Conservation (phyloP, 441 rosid species). For the Syzygium malaccense region DNA sequence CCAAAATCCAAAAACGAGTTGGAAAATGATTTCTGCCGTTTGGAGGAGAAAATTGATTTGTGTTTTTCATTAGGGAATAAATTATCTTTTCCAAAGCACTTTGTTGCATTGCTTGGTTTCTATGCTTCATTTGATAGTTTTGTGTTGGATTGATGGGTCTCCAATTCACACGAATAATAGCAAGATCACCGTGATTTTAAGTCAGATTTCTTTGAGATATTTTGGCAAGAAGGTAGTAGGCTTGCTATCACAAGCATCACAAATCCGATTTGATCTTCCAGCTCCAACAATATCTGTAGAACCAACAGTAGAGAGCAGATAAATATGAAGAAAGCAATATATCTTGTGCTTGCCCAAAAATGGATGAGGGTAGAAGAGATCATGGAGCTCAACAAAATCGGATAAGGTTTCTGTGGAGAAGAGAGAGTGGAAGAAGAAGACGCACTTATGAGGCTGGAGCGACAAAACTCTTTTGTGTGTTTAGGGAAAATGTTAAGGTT, state of each 20-base stretch:
- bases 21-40: neutral
- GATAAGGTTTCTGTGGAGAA: no score
- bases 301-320: neutral
- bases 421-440: neutral
- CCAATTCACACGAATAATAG: neutral
- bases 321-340: neutral
- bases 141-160: neutral
- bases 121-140: neutral
- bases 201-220: no score
- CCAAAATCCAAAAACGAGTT: neutral
- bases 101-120: neutral
- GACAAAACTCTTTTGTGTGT: neutral
- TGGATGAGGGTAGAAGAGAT: neutral
- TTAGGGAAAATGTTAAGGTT: neutral
- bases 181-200: neutral
- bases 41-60: neutral
- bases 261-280: no score
- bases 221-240: no score
- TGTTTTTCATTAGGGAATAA: neutral
- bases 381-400: neutral
- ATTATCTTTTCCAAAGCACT: neutral
- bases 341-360: neutral
- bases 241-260: no score
- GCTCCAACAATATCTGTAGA: neutral
- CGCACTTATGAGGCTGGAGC: neutral